These are phyloP conservation scores for Pythium periplocum DNA, from an alignment of 352 stramenopile genomes.

Conservation along the genomic window DNA sequence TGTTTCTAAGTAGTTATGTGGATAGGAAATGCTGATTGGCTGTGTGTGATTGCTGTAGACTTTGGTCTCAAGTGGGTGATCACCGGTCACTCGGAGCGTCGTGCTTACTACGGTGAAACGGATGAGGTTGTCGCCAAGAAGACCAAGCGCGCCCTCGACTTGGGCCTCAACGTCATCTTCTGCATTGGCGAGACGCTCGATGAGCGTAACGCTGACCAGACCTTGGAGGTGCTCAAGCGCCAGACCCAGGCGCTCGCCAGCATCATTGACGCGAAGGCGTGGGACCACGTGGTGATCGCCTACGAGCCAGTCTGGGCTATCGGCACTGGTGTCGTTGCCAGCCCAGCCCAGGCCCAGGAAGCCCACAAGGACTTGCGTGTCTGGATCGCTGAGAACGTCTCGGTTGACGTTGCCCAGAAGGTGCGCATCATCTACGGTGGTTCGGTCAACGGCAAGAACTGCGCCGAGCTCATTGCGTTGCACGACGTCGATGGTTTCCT, in stretches of 20 bases:
- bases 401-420: slow-evolving; percentile 47
- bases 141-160: slow-evolving; percentile 86
- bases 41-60: slow-evolving; percentile 53
- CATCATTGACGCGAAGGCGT: slow-evolving; percentile 81
- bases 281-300: slow-evolving; percentile 89
- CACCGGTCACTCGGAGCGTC: slow-evolving; percentile 91
- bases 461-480: slow-evolving; percentile 81
- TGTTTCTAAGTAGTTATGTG: neutral
- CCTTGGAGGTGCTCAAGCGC: slow-evolving; percentile 89
- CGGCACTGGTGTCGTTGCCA: slow-evolving; percentile 95
- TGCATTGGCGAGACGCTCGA: slow-evolving; percentile 96
- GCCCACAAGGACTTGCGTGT: slow-evolving; percentile 82
- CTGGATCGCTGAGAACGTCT: slow-evolving; percentile 75
- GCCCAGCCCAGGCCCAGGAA: slow-evolving; percentile 93
- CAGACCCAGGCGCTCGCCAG: slow-evolving; percentile 93
- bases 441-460: slow-evolving; percentile 92
- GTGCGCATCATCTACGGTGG: slow-evolving; percentile 91
- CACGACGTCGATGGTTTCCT: slow-evolving; percentile 91
- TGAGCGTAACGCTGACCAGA: slow-evolving; percentile 85
- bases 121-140: slow-evolving; percentile 93
- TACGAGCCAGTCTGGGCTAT: slow-evolving; percentile 98
- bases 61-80: slow-evolving; percentile 79
- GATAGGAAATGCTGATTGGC: slow-evolving; percentile 70
- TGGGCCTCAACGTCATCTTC: slow-evolving; percentile 93
- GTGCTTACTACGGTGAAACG: slow-evolving; percentile 89